phyloP scores from a whole-genome alignment of 75 land plant genomes.

The Pseudotsuga menziesii region DNA sequence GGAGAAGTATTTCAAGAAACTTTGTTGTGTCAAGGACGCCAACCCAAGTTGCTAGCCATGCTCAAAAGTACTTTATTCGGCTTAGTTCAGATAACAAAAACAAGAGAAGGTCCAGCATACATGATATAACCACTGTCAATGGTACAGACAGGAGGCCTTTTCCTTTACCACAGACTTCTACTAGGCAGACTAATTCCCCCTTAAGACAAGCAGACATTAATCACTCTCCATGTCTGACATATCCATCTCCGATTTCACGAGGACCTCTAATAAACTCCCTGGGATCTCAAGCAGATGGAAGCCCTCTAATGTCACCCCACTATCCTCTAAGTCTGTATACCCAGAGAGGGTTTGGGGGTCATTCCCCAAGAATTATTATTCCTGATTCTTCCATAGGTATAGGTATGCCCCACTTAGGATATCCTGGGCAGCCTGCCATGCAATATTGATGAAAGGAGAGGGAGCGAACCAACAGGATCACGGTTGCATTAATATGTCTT shows the following conservation, averaged over 20 bases:
- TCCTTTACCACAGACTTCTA: constrained; percentile 2
- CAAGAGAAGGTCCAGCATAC: constrained; percentile 67
- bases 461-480: not conserved
- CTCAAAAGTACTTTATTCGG: constrained; percentile 69
- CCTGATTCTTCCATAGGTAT: constrained; percentile 4
- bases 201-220: not conserved
- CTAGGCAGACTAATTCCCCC: constrained; percentile 8
- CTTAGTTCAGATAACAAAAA: constrained; percentile 51
- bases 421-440: constrained; percentile 4
- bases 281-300: not conserved
- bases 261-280: not conserved
- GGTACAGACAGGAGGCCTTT: constrained; percentile 15
- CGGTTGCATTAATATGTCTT: not conserved
- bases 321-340: constrained; percentile 2
- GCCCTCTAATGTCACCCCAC: not conserved
- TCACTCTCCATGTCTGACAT: constrained; percentile 1
- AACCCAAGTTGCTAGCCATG: constrained; percentile 85
- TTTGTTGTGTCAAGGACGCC: constrained; percentile 65
- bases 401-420: constrained; percentile 4
- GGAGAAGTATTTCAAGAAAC: constrained; percentile 73
- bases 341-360: constrained; percentile 7
- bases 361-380: constrained; percentile 3
- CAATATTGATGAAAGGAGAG: constrained; percentile 1
- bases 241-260: constrained; percentile 5
- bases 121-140: constrained; percentile 63